Evolutionary conservation across 176 grass and related monocot species (phyloP), one percentile per base, ranked within the genome.

Genomic region (Hsuehochloa calcarea): DNA sequence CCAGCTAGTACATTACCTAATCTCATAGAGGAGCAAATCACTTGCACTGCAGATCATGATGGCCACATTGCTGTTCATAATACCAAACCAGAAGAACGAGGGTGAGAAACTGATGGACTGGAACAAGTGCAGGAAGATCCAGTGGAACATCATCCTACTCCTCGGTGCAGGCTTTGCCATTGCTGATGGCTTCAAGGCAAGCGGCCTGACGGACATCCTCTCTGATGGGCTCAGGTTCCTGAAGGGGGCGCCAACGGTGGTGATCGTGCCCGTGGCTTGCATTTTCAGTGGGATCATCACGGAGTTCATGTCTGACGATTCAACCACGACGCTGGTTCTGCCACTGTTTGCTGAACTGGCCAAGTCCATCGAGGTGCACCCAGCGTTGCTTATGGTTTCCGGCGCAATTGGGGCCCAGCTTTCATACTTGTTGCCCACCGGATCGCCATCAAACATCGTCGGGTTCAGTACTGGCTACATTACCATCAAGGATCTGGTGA

Each of bases 51-150:
- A 97, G 92, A 92, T 95, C 56, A 92, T 97, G 90, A 93, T 97
- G 92, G 89, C 93, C 0, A 95, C 95, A 8, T 37, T 97, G 43
- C 68, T 97, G 60, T 97, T 97, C 89, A 85, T 97, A 88, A 95
- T 97, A 80, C 95, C 95, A 29, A 93, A 75, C 67, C 59, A 89
- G 60, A 91, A 95, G 65, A 91, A 65, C 0, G 56, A 77, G 9
- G 93, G 93, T 0, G 93, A 97, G 86, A 97, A 91, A 78, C 85
- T 97, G 46, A 97, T 97, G 95, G 95, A 97, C 88, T 95, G 93
- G 93, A 89, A 90, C 91, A 97, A 93, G 86, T 97, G 95, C 91
- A 93, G 83, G 90, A 97, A 95, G 85, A 82, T 95, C 0, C 95
- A 81, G 22, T 97, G 95, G 95, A 90, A 81, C 82, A 95, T 97